These are phyloP conservation scores for Rhodamnia argentea DNA, from an alignment of 345 rosid species.

Conservation along the genomic window DNA sequence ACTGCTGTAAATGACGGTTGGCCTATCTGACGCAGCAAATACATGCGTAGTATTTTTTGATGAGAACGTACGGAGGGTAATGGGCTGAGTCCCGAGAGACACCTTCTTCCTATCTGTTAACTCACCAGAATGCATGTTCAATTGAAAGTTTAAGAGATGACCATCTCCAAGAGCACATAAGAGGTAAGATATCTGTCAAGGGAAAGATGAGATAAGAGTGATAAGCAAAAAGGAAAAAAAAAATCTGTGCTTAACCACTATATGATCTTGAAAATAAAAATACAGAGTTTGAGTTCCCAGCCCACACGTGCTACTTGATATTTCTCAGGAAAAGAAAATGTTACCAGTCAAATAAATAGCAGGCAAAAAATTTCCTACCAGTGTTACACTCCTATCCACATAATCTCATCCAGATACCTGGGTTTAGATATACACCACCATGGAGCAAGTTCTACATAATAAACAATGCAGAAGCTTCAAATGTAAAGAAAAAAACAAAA, in stretches of 20 bases:
- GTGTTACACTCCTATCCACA: neutral
- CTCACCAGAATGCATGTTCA: constrained; percentile 66
- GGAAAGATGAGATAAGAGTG: neutral
- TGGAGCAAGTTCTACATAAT: neutral
- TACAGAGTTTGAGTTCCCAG: neutral
- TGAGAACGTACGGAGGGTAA: constrained; percentile 92
- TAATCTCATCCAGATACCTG: neutral
- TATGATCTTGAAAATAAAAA: neutral
- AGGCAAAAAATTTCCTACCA: neutral
- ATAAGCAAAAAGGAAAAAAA: neutral
- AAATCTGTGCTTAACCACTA: neutral
- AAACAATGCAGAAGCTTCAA: neutral
- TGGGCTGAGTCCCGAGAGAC: constrained; percentile 90
- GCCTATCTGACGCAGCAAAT: constrained; percentile 96
- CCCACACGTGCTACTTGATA: neutral
- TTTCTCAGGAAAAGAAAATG: neutral
- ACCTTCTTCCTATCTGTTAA: constrained; percentile 78
- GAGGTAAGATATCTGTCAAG: constrained; percentile 71
- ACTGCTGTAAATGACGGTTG: constrained; percentile 94
- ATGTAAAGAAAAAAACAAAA: neutral
- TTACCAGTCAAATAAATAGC: neutral
- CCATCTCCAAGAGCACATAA: constrained; percentile 98
- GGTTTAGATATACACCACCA: neutral
- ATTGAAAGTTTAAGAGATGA: constrained; percentile 72
- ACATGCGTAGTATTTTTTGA: constrained; percentile 86